phyloP scores from a whole-genome alignment of 1,284 basidiomycete species.

The Marasmius sp. region DNA sequence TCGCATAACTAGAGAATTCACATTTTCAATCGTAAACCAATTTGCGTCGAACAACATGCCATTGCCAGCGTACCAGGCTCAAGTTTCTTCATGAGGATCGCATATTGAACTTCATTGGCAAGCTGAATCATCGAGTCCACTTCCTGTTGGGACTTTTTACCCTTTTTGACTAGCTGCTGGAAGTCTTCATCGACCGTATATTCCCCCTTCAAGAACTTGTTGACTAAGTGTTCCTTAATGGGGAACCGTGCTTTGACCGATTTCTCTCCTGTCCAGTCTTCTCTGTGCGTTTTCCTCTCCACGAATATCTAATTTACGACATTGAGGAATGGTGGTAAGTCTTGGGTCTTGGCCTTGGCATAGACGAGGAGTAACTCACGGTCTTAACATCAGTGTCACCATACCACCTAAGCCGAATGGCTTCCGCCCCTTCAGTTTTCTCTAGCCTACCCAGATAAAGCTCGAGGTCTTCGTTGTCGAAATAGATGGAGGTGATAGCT shows the following conservation, averaged over 20 bases:
- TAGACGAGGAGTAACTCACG: slow-evolving; percentile 37
- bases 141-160: slow-evolving; percentile 93
- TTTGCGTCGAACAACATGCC: background rate
- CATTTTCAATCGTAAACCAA: background rate
- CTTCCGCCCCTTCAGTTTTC: slow-evolving; percentile 98
- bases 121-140: slow-evolving; percentile 96
- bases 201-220: slow-evolving; percentile 87
- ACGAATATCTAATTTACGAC: slow-evolving; percentile 78
- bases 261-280: slow-evolving; percentile 99
- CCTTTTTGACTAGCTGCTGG: slow-evolving; percentile 84
- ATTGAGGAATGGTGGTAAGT: background rate
- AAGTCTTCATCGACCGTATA: slow-evolving; percentile 96
- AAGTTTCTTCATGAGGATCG: slow-evolving; percentile 82
- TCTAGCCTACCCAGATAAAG: slow-evolving; percentile 97
- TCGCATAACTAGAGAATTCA: slow-evolving; percentile 70
- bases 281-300: slow-evolving; percentile 97
- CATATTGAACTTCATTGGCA: slow-evolving; percentile 95
- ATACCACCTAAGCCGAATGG: slow-evolving; percentile 96
- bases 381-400: slow-evolving; percentile 87
- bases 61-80: slow-evolving; percentile 60
- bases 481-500: slow-evolving; percentile 89
- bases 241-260: slow-evolving; percentile 98
- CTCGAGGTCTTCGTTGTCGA: slow-evolving; percentile 95
- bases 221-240: slow-evolving; percentile 94
- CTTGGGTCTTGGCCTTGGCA: too few species aligned